Percentiles rank a stretch among this genome's conserved stretches.
phyloP scores from a whole-genome alignment of 2,329 filamentous ascomycete species.

The Aspergillus phoenicis region DNA sequence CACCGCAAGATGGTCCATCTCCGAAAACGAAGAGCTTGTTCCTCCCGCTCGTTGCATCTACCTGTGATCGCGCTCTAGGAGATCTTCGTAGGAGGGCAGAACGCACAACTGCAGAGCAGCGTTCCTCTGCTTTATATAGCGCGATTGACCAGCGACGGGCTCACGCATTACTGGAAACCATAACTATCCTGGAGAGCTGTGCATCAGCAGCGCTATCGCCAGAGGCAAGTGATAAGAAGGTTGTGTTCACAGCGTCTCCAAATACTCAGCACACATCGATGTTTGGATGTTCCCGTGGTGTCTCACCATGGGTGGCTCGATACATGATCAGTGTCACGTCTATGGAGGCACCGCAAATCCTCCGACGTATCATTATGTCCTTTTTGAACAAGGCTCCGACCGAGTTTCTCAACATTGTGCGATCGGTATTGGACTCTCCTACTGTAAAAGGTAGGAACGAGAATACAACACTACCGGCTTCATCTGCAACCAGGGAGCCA shows the following conservation, averaged over 20 bases:
- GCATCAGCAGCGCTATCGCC: constrained; percentile 23
- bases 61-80: constrained; percentile 17
- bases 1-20: constrained; percentile 22
- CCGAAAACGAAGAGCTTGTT: constrained; percentile 21
- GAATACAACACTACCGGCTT: constrained; percentile 4
- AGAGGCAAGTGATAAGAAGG: background rate
- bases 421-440: constrained; percentile 31
- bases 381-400: constrained; percentile 46
- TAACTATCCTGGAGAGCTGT: constrained; percentile 25
- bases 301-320: constrained; percentile 40
- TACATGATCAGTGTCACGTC: constrained; percentile 43
- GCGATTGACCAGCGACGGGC: constrained; percentile 3
- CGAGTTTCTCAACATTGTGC: constrained; percentile 39
- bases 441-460: constrained; percentile 1
- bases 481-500: background rate
- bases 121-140: background rate
- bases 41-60: constrained; percentile 22
- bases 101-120: constrained; percentile 4
- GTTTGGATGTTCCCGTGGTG: background rate
- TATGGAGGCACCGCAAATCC: constrained; percentile 33
- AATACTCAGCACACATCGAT: background rate
- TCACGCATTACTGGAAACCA: constrained; percentile 20
- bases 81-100: constrained; percentile 17
- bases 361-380: constrained; percentile 43
- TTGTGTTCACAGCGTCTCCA: background rate